Conservation (phyloP, 805 yeast genomes). For the Tetrapisispora phaffii region DNA sequence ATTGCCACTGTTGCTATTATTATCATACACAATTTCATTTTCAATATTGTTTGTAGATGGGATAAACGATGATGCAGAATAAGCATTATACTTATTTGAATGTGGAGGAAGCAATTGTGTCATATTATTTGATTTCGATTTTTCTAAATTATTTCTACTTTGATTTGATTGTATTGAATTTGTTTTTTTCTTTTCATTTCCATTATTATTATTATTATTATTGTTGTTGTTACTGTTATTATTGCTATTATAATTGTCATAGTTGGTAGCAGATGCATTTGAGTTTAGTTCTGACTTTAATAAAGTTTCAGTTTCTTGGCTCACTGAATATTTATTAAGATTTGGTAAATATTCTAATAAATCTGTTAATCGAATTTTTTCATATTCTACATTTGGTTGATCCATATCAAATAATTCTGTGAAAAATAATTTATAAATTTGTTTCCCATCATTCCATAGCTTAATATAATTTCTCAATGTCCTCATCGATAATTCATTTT, state of each 20-base stretch:
- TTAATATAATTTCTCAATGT: slow-evolving; percentile 18
- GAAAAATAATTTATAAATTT: slow-evolving; percentile 18
- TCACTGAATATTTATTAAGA: not conserved
- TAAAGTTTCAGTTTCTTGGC: not conserved
- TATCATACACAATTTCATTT: not conserved
- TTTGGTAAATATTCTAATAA: slow-evolving; percentile 14
- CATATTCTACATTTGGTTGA: slow-evolving; percentile 14
- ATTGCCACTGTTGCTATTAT: no score
- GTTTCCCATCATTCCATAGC: slow-evolving; percentile 31
- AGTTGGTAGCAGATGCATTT: not conserved
- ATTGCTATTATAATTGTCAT: not conserved
- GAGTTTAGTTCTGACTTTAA: not conserved
- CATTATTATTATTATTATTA: not conserved
- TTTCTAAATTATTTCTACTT: slow-evolving; percentile 1
- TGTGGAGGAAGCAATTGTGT: not conserved
- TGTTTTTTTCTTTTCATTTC: not conserved
- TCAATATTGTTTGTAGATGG: slow-evolving; percentile 7
- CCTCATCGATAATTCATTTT: slow-evolving; percentile 20
- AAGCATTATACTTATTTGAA: slow-evolving; percentile 18
- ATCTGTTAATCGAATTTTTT: slow-evolving; percentile 6
- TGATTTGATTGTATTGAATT: not conserved
- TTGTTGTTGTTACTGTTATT: not conserved
- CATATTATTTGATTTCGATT: not conserved
- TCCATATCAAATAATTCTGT: slow-evolving; percentile 10
- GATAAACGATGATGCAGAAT: slow-evolving; percentile 17